Conservation (phyloP, 1,139 yeast genomes). For the Hyphopichia burtonii region DNA sequence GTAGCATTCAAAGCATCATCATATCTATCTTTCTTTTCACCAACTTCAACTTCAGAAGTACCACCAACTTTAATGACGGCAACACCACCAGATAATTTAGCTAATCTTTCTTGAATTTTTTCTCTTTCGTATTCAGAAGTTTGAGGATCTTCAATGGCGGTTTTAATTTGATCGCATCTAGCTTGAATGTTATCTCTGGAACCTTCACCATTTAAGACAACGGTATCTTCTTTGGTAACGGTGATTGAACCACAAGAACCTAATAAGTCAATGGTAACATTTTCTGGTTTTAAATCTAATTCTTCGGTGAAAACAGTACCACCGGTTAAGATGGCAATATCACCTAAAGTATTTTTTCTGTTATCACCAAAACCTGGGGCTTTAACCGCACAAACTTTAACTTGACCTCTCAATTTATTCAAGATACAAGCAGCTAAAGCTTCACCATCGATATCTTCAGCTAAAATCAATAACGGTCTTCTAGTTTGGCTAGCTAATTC, state of each 20-base stretch:
- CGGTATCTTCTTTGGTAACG: slow-evolving; percentile 96
- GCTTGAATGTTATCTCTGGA: slow-evolving; percentile 80
- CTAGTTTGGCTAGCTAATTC: slow-evolving; percentile 93
- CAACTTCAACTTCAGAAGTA: slow-evolving; percentile 96
- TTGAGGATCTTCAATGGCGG: slow-evolving; percentile 64
- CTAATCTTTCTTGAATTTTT: slow-evolving; percentile 97
- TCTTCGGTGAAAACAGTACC: slow-evolving; percentile 99
- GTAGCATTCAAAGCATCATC: slow-evolving; percentile 99
- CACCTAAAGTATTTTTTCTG: slow-evolving; percentile 97
- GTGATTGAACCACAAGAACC: slow-evolving; percentile 95
- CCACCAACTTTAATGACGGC: slow-evolving; percentile 99
- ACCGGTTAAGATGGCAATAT: slow-evolving; percentile 94
- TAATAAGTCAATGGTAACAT: slow-evolving; percentile 85
- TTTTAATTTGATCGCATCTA: slow-evolving; percentile 96
- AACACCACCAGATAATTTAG: slow-evolving; percentile 98
- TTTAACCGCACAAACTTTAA: slow-evolving; percentile 97
- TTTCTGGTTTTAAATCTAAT: slow-evolving; percentile 95
- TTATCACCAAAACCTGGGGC: slow-evolving; percentile 99
- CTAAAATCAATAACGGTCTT: slow-evolving; percentile 92
- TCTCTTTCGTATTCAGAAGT: slow-evolving; percentile 96
- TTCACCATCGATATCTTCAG: slow-evolving; percentile 98
- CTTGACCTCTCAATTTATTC: slow-evolving; percentile 98
- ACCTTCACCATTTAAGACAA: slow-evolving; percentile 94
- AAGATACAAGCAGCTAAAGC: slow-evolving; percentile 98
- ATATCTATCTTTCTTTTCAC: slow-evolving; percentile 99